Evolutionary conservation across 768 basidiomycete genomes (phyloP).

Genomic region (Galerina sulciceps): DNA sequence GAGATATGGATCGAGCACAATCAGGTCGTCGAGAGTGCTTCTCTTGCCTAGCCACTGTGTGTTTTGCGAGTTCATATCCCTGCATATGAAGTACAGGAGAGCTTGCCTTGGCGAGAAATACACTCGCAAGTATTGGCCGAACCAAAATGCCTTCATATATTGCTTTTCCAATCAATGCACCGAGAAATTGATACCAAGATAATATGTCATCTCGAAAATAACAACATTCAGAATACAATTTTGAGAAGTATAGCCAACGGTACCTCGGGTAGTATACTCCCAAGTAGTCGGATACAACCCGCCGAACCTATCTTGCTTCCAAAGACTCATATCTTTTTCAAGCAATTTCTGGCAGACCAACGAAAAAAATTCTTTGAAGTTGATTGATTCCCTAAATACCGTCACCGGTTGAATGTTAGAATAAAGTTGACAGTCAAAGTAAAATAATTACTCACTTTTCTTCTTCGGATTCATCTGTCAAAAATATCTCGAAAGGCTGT

Average conservation of each 20-base stretch:
- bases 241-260: neutral
- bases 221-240: neutral
- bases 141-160: slow-evolving; percentile 95
- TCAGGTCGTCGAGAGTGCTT: slow-evolving; percentile 91
- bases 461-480: no score
- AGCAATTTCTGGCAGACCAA: no score
- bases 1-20: slow-evolving; percentile 88
- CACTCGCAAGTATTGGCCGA: slow-evolving; percentile 92
- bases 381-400: no score
- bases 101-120: slow-evolving; percentile 86
- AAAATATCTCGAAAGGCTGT: slow-evolving; percentile 73
- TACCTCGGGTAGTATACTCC: no score
- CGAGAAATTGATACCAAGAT: slow-evolving; percentile 92
- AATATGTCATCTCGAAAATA: slow-evolving; percentile 65
- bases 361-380: no score
- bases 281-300: no score
- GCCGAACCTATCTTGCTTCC: no score
- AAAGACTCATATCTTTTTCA: no score
- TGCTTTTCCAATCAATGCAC: slow-evolving; percentile 92
- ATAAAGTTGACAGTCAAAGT: neutral
- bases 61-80: no score
- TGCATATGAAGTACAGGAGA: neutral
- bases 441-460: no score
- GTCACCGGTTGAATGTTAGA: neutral
- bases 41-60: slow-evolving; percentile 88